Evolutionary conservation across 2,329 filamentous ascomycete genomes (phyloP).

Genomic region (Hypoxylon sp.): DNA sequence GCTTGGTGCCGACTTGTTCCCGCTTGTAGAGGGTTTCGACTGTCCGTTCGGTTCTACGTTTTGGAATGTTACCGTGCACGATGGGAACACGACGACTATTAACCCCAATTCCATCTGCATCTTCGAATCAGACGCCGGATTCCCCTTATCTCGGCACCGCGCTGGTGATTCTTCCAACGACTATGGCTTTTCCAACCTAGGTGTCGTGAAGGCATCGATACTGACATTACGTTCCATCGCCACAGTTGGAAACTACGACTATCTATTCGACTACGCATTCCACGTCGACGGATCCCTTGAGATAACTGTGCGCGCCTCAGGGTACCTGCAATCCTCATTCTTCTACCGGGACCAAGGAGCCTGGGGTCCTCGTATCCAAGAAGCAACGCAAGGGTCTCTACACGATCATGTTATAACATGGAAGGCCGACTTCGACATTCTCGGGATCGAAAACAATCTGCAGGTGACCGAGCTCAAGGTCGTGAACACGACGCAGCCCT

Average conservation of each 20-base stretch:
- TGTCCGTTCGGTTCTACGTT: conserved; percentile 59
- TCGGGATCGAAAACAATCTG: conserved; percentile 50
- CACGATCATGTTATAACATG: conserved; percentile 53
- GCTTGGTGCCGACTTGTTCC: conserved; percentile 56
- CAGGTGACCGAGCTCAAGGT: conserved; percentile 52
- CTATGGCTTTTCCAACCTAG: conserved; percentile 53
- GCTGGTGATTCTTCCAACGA: conserved; percentile 44
- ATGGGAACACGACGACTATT: conserved; percentile 51
- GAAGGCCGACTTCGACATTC: conserved; percentile 53
- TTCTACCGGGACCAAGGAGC: conserved; percentile 44
- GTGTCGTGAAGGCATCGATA: conserved; percentile 54
- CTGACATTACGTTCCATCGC: conserved; percentile 58
- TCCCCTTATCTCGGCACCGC: conserved; percentile 57
- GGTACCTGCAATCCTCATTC: conserved; percentile 56
- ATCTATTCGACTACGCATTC: conserved; percentile 57
- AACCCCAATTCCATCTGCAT: conserved; percentile 58
- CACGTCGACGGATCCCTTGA: conserved; percentile 58
- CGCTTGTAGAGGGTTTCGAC: conserved; percentile 61
- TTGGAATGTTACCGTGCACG: conserved; percentile 54
- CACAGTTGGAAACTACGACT: conserved; percentile 62
- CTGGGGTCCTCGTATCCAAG: conserved; percentile 49
- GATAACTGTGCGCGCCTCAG: conserved; percentile 57
- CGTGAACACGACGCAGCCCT: conserved; percentile 50
- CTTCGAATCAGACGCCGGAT: conserved; percentile 58
- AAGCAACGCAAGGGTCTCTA: conserved; percentile 49